Percentiles rank a stretch among this genome's conserved stretches.
Evolutionary conservation across 257 asterid species (phyloP).

Genomic region (Anisodus tanguticus): DNA sequence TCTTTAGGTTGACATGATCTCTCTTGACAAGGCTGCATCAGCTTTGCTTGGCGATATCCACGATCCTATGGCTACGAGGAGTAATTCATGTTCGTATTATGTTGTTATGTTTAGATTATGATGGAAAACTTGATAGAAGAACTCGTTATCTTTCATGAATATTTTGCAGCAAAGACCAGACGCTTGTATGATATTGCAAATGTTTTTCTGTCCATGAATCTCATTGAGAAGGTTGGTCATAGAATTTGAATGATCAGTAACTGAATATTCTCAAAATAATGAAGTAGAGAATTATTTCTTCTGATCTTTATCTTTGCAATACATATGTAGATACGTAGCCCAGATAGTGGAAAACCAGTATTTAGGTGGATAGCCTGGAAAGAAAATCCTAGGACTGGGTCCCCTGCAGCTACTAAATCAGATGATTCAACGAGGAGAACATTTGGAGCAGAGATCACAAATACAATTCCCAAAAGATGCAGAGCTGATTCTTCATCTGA

Average conservation of each 20-base stretch:
- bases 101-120: conserved; percentile 26
- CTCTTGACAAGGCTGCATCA: conserved; percentile 63
- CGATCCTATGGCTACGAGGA: conserved; percentile 55
- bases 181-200: conserved; percentile 76
- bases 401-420: conserved; percentile 38
- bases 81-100: conserved; percentile 48
- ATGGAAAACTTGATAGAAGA: not conserved
- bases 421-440: conserved; percentile 53
- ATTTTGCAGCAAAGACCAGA: conserved; percentile 63
- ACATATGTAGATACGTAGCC: conserved; percentile 53
- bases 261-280: conserved; percentile 9
- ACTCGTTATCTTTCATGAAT: not conserved
- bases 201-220: conserved; percentile 65
- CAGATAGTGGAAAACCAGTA: conserved; percentile 68
- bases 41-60: conserved; percentile 61
- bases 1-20: conserved; percentile 58
- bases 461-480: conserved; percentile 45
- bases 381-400: conserved; percentile 36
- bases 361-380: conserved; percentile 62
- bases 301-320: conserved; percentile 1
- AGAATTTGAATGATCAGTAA: conserved; percentile 19
- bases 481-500: conserved; percentile 44
- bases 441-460: conserved; percentile 69
- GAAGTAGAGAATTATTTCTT: not conserved
- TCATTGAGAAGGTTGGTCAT: conserved; percentile 68